These are phyloP conservation scores for Acarospora socialis DNA, from an alignment of 2,329 filamentous ascomycete species.

Conservation along the genomic window DNA sequence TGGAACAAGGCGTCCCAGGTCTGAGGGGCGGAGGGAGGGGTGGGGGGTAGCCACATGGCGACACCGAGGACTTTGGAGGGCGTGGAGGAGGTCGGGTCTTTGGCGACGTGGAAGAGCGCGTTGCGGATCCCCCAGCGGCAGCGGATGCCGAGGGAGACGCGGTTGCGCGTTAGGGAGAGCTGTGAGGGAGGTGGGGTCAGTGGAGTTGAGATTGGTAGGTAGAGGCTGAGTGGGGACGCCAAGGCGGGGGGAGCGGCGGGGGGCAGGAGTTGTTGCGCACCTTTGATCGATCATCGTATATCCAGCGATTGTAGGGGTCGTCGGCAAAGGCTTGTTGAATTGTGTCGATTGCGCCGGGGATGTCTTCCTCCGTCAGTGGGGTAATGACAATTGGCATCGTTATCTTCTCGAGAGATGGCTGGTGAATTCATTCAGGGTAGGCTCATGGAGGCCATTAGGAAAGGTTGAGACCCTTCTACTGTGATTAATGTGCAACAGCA, in stretches of 20 bases:
- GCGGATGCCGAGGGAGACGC: constrained; percentile 47
- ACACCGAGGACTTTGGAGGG: constrained; percentile 46
- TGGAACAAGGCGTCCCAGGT: constrained; percentile 51
- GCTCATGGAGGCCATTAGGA: no score
- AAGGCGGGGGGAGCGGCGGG: constrained; percentile 7
- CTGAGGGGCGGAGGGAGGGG: constrained; percentile 30
- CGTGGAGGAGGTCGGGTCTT: constrained; percentile 34
- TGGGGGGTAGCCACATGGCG: constrained; percentile 57
- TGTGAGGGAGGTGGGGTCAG: no score
- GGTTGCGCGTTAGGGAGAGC: constrained; percentile 48
- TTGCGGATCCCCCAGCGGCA: constrained; percentile 58
- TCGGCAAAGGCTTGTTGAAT: constrained; percentile 52
- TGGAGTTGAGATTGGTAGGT: no score
- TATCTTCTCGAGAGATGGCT: no score
- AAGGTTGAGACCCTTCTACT: no score
- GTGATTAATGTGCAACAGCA: no score
- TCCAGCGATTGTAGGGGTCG: constrained; percentile 54
- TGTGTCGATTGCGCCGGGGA: constrained; percentile 48
- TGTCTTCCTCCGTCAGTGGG: constrained; percentile 43
- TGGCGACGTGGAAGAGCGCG: constrained; percentile 55
- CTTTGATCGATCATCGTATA: constrained; percentile 43
- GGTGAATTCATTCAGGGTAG: no score
- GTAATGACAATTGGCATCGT: constrained; percentile 44
- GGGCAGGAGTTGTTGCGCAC: constrained; percentile 23
- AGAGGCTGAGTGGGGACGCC: no score